These are phyloP conservation scores for Glonium stellatum DNA, from an alignment of 495 filamentous ascomycete genomes.

Conservation along the genomic window DNA sequence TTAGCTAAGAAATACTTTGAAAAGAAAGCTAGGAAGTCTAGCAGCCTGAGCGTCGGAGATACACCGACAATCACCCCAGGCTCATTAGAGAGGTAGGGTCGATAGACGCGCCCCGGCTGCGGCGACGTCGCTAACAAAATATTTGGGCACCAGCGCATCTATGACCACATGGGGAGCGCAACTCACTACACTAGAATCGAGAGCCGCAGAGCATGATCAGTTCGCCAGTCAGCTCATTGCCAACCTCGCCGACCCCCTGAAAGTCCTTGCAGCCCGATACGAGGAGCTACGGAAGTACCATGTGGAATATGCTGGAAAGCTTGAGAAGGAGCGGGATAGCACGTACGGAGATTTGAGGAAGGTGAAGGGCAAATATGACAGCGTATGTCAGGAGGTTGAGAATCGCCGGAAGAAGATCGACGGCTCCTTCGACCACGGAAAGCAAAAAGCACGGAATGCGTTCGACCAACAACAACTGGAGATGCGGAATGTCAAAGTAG, in stretches of 20 bases:
- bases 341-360: conserved; percentile 84
- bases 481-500: conserved; percentile 89
- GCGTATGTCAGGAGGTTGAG: conserved; percentile 89
- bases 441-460: conserved; percentile 74
- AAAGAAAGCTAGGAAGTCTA: conserved; percentile 87
- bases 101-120: neutral
- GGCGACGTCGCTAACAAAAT: conserved; percentile 1
- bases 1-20: conserved; percentile 94
- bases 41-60: conserved; percentile 86
- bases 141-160: conserved; percentile 56
- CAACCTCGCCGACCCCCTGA: conserved; percentile 79
- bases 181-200: conserved; percentile 77
- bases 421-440: conserved; percentile 74
- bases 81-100: conserved; percentile 71
- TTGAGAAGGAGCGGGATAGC: conserved; percentile 80
- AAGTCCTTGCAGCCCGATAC: conserved; percentile 60
- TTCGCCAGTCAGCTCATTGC: conserved; percentile 67
- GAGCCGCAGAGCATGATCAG: conserved; percentile 81
- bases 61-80: conserved; percentile 88
- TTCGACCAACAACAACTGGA: conserved; percentile 86
- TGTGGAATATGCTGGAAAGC: conserved; percentile 74
- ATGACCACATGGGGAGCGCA: conserved; percentile 96
- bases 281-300: conserved; percentile 93
- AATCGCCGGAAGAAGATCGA: conserved; percentile 90
- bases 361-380: conserved; percentile 86